A percentile compares a stretch with the other conserved stretches of the same genome.
These are phyloP conservation scores for Simmondsia chinensis DNA, from an alignment of 148 eudicot species.

Conservation along the genomic window DNA sequence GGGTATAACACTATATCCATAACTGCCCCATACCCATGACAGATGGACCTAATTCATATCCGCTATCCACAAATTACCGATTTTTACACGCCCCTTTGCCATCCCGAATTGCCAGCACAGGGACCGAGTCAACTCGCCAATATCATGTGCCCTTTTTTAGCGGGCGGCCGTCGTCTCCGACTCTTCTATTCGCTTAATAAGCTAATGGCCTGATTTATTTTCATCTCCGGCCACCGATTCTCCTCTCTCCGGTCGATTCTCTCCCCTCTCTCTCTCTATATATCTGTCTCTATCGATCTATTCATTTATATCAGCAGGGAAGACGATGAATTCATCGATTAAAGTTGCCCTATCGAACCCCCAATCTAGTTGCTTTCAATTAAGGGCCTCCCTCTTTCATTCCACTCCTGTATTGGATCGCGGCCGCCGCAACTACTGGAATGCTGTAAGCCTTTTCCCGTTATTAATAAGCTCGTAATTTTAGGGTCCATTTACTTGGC, in stretches of 20 bases:
- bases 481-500: constrained; percentile 4
- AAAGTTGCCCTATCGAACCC: constrained; percentile 23
- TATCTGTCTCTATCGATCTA: not conserved
- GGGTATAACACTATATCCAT: too few relatives aligned
- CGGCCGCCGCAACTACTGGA: constrained; percentile 52
- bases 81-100: too few relatives aligned
- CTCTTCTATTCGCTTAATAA: not conserved
- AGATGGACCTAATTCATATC: too few relatives aligned
- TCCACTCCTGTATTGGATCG: constrained; percentile 59
- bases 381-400: constrained; percentile 49
- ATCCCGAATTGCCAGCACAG: too few relatives aligned
- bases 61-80: too few relatives aligned
- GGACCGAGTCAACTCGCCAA: not conserved
- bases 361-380: constrained; percentile 23
- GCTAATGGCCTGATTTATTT: not conserved
- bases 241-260: not conserved
- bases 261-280: not conserved
- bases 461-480: not conserved
- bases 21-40: too few relatives aligned
- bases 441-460: constrained; percentile 25
- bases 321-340: constrained; percentile 36
- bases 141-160: not conserved
- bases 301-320: not conserved
- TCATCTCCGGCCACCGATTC: not conserved
- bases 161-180: constrained; percentile 11